These are phyloP conservation scores for Penicillium psychrosexuale DNA, from an alignment of 2,329 filamentous ascomycete species.

Conservation along the genomic window DNA sequence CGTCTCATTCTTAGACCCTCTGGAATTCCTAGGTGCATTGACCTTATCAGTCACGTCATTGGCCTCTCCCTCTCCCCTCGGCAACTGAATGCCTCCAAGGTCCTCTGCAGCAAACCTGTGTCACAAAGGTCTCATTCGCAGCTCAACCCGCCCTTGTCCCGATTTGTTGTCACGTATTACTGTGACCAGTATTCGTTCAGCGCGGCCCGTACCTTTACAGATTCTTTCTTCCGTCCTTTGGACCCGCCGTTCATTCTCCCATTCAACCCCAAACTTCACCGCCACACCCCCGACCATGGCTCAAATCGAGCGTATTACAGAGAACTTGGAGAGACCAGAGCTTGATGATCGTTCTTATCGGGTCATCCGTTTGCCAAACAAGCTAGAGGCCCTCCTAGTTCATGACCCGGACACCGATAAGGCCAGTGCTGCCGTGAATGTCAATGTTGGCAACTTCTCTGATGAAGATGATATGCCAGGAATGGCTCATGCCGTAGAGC, in stretches of 20 bases:
- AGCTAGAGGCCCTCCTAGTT: constrained; percentile 86
- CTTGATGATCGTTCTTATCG: constrained; percentile 85
- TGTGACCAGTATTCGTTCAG: constrained; percentile 3
- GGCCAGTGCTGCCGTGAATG: constrained; percentile 90
- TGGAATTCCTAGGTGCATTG: constrained; percentile 11
- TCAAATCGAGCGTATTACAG: constrained; percentile 54
- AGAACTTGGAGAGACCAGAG: constrained; percentile 74
- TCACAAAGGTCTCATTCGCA: constrained; percentile 23
- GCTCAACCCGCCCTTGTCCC: constrained; percentile 13
- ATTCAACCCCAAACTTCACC: constrained; percentile 19
- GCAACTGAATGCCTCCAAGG: constrained; percentile 35
- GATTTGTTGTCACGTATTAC: constrained; percentile 12
- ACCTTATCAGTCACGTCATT: constrained; percentile 12
- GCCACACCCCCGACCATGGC: constrained; percentile 29
- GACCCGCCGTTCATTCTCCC: constrained; percentile 18
- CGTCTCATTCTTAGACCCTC: constrained; percentile 7
- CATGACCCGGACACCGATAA: constrained; percentile 96
- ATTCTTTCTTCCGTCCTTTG: constrained; percentile 7
- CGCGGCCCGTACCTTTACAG: constrained; percentile 4
- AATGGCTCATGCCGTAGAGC: constrained; percentile 94
- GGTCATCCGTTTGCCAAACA: constrained; percentile 78
- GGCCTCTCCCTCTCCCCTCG: constrained; percentile 20
- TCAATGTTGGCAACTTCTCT: constrained; percentile 94
- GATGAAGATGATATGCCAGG: constrained; percentile 88
- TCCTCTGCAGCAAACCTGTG: constrained; percentile 28